phyloP scores from a whole-genome alignment of 768 basidiomycete genomes.

The Boletus subparvulus region DNA sequence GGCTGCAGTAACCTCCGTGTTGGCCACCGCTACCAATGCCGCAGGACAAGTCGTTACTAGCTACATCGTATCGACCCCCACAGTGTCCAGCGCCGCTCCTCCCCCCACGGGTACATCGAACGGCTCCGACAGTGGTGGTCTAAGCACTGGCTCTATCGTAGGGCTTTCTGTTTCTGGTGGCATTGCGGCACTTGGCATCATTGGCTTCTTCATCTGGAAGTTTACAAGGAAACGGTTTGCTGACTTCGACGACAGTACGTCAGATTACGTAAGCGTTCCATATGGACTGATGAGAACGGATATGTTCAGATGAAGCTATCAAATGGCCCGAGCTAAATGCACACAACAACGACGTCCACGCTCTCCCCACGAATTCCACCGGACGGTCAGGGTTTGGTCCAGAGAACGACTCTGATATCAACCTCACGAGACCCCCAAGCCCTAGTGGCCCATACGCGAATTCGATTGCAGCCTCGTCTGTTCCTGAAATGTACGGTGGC shows the following conservation, averaged over 20 bases:
- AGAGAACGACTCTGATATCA: slow-evolving; percentile 61
- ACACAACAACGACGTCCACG: slow-evolving; percentile 55
- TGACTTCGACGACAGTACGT: slow-evolving; percentile 80
- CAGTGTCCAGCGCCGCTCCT: slow-evolving; percentile 27
- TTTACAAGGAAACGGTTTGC: slow-evolving; percentile 74
- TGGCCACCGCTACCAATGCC: slow-evolving; percentile 28
- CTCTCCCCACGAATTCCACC: slow-evolving; percentile 67
- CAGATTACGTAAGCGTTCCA: slow-evolving; percentile 14
- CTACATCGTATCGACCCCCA: slow-evolving; percentile 8
- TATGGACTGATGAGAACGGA: background rate
- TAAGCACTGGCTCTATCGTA: slow-evolving; percentile 71
- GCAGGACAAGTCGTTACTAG: slow-evolving; percentile 33
- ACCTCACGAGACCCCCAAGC: slow-evolving; percentile 52
- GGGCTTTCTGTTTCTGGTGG: slow-evolving; percentile 83
- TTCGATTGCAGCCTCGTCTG: slow-evolving; percentile 46
- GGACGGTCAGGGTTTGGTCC: slow-evolving; percentile 64
- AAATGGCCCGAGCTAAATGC: slow-evolving; percentile 89
- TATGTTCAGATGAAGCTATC: slow-evolving; percentile 67
- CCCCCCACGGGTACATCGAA: slow-evolving; percentile 22
- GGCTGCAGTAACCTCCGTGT: background rate
- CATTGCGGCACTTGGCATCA: slow-evolving; percentile 66
- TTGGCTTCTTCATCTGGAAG: slow-evolving; percentile 83
- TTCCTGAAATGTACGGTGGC: slow-evolving; percentile 38
- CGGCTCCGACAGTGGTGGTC: slow-evolving; percentile 31
- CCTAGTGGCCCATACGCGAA: slow-evolving; percentile 46